Percentiles rank a stretch among this genome's conserved stretches.
These are phyloP conservation scores for Podospora anserina DNA, from an alignment of 495 filamentous ascomycete species.

Conservation along the genomic window DNA sequence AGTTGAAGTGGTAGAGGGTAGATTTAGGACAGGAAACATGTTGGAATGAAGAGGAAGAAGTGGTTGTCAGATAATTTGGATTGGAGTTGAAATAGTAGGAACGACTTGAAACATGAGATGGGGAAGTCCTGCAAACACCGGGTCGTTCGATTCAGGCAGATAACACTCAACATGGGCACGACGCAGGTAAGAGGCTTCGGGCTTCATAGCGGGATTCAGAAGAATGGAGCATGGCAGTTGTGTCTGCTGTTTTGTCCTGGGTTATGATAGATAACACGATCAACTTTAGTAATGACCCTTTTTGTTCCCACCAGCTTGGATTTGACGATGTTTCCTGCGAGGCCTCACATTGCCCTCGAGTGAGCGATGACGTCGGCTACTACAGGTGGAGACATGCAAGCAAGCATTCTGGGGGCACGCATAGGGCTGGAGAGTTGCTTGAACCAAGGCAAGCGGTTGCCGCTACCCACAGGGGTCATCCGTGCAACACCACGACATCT, in stretches of 20 bases:
- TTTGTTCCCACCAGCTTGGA: not conserved
- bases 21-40: not conserved
- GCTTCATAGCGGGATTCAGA: not conserved
- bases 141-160: not conserved
- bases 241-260: slow-evolving; percentile 1
- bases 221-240: not conserved
- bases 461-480: not conserved
- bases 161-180: not conserved
- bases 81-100: not conserved
- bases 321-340: not conserved
- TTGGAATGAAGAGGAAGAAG: not conserved
- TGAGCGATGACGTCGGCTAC: not conserved
- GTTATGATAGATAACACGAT: slow-evolving; percentile 6
- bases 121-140: not conserved
- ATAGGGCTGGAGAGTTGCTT: not conserved
- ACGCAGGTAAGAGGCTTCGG: not conserved
- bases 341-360: not conserved
- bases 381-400: not conserved
- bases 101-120: not conserved
- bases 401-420: not conserved
- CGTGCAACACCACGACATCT: not conserved
- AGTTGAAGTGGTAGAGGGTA: not conserved
- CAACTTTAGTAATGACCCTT: not conserved
- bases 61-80: not conserved
- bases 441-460: not conserved